A percentile compares a stretch with the other conserved stretches of the same genome.
Conservation (phyloP, 768 basidiomycete genomes). For the Mycena floridula region DNA sequence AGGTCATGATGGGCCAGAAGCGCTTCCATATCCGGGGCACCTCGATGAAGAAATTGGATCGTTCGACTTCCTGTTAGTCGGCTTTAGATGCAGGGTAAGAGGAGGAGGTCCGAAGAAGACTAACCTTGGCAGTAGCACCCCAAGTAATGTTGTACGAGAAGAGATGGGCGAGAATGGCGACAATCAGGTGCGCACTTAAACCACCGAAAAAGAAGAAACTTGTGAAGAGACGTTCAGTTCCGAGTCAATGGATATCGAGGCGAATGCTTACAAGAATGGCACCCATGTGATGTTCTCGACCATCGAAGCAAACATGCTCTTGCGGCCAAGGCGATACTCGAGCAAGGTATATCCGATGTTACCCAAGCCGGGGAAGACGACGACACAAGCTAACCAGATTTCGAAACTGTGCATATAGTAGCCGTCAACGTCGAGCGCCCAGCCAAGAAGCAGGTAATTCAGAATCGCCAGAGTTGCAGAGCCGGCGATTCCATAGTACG, state of each 20-base stretch:
- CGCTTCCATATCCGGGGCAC: slow-evolving; percentile 79
- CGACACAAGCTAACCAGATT: slow-evolving; percentile 65
- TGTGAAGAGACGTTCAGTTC: slow-evolving; percentile 1
- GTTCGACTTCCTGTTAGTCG: slow-evolving; percentile 67
- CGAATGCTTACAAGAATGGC: slow-evolving; percentile 74
- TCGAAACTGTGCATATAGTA: slow-evolving; percentile 70
- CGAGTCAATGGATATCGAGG: slow-evolving; percentile 8
- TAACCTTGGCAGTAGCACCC: slow-evolving; percentile 69
- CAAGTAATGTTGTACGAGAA: slow-evolving; percentile 77
- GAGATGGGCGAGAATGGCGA: slow-evolving; percentile 60
- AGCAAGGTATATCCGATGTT: slow-evolving; percentile 64
- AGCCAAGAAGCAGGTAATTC: slow-evolving; percentile 68
- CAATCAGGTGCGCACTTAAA: slow-evolving; percentile 61
- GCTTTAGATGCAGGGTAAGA: neutral
- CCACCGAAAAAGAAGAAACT: slow-evolving; percentile 81
- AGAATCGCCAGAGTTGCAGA: slow-evolving; percentile 50
- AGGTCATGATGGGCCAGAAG: slow-evolving; percentile 59
- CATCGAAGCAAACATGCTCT: slow-evolving; percentile 41
- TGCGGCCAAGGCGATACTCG: slow-evolving; percentile 61
- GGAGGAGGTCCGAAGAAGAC: neutral
- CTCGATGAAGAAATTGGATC: slow-evolving; percentile 88
- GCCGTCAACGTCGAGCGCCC: slow-evolving; percentile 56
- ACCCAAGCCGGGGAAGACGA: slow-evolving; percentile 51
- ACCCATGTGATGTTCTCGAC: slow-evolving; percentile 61
- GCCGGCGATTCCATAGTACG: slow-evolving; percentile 22